Percentiles rank a stretch among this genome's conserved stretches.
These are phyloP conservation scores for Zymoseptoria crescenta DNA, from an alignment of 2,329 filamentous ascomycete species.

Conservation along the genomic window DNA sequence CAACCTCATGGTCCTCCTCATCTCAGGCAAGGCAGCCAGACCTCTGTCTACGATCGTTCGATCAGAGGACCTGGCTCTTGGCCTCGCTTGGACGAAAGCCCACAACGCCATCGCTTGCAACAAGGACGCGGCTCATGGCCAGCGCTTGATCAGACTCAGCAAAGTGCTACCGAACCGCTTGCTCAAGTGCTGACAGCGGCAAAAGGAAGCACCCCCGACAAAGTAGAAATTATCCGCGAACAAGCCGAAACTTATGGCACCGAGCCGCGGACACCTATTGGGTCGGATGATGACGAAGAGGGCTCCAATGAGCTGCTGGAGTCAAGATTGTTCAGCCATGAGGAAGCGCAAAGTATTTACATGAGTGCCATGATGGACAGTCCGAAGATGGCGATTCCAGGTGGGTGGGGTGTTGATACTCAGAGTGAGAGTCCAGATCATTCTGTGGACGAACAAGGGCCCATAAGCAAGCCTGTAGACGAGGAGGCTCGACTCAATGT, in stretches of 20 bases:
- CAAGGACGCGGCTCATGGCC: conserved; percentile 23
- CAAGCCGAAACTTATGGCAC: not conserved
- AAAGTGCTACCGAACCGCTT: conserved; percentile 16
- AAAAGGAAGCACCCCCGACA: conserved; percentile 14
- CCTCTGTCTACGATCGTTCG: conserved; percentile 20
- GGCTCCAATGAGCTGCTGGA: conserved; percentile 28
- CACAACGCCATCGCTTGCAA: conserved; percentile 10
- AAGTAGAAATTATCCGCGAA: conserved; percentile 18
- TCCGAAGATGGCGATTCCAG: conserved; percentile 30
- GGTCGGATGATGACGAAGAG: conserved; percentile 2
- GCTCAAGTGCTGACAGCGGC: conserved; percentile 10
- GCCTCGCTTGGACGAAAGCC: conserved; percentile 20
- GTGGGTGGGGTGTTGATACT: conserved; percentile 35
- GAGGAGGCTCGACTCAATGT: not conserved
- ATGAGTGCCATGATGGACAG: conserved; percentile 56
- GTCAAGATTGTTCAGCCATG: conserved; percentile 67
- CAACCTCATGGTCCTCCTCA: conserved; percentile 15
- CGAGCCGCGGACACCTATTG: conserved; percentile 1
- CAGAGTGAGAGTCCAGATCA: conserved; percentile 14
- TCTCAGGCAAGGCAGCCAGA: conserved; percentile 11
- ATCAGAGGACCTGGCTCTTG: conserved; percentile 24
- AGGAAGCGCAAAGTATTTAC: conserved; percentile 81
- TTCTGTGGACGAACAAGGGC: not conserved
- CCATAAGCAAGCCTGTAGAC: not conserved
- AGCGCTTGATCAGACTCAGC: conserved; percentile 15